phyloP scores from a whole-genome alignment of 2,329 filamentous ascomycete species.

The Clonostachys sp. region DNA sequence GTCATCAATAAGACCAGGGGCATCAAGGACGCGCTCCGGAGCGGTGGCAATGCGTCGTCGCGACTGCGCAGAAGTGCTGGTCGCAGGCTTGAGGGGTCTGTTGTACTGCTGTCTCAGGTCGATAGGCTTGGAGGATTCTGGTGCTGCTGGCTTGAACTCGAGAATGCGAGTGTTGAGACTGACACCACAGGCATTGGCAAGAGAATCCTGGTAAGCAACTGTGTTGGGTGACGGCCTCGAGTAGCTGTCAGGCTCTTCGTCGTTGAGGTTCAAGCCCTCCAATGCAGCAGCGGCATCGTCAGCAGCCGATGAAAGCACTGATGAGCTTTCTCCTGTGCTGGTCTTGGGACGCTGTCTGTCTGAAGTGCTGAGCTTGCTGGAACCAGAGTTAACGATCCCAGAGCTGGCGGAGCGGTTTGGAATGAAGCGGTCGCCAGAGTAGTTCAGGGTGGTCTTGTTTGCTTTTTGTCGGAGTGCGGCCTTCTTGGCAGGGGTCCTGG shows the following conservation, averaged over 20 bases:
- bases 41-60: constrained; percentile 89
- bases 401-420: constrained; percentile 90
- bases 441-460: constrained; percentile 76
- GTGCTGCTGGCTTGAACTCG: constrained; percentile 96
- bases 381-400: constrained; percentile 74
- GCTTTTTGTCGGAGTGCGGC: constrained; percentile 45
- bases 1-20: constrained; percentile 92
- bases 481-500: constrained; percentile 61
- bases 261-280: constrained; percentile 70
- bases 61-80: constrained; percentile 74
- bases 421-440: constrained; percentile 88
- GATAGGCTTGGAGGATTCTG: constrained; percentile 96
- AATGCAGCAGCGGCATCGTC: constrained; percentile 78
- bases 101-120: constrained; percentile 98
- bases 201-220: constrained; percentile 85
- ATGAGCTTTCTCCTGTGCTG: constrained; percentile 62
- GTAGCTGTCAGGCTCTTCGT: constrained; percentile 64
- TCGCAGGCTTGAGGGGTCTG: constrained; percentile 79
- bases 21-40: constrained; percentile 93
- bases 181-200: constrained; percentile 88
- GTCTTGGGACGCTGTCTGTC: constrained; percentile 72
- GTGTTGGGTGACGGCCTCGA: constrained; percentile 81
- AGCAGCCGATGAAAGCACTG: constrained; percentile 71
- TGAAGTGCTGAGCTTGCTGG: constrained; percentile 72
- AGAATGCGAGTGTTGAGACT: constrained; percentile 93